Conservation (phyloP, 2,329 filamentous ascomycete genomes). For the Blastomyces emzantsi region DNA sequence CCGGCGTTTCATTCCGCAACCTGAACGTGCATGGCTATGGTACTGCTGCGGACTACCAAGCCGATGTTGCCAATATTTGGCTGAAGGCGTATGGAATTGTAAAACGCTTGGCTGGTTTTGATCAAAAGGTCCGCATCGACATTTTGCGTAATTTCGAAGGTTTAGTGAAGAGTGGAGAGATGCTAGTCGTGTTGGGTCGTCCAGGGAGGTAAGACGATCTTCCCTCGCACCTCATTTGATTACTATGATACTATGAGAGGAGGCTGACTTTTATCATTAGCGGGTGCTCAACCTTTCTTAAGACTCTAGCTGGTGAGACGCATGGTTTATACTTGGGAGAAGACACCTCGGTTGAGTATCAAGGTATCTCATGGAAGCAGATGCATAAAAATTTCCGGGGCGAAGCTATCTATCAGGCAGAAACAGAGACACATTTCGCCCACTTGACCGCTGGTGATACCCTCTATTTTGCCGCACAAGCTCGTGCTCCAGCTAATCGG, state of each 20-base stretch:
- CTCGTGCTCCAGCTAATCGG: conserved; percentile 70
- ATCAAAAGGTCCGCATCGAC: conserved; percentile 40
- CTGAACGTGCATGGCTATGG: conserved; percentile 34
- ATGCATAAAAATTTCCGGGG: conserved; percentile 58
- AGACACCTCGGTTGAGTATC: conserved; percentile 69
- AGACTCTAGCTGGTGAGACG: conserved; percentile 77
- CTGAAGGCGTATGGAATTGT: conserved; percentile 28
- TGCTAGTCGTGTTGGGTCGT: conserved; percentile 48
- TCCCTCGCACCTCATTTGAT: not conserved
- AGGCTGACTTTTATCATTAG: conserved; percentile 5
- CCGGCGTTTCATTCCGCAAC: conserved; percentile 34
- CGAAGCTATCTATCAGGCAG: conserved; percentile 77
- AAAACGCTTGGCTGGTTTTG: conserved; percentile 20
- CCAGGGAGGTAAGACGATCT: conserved; percentile 32
- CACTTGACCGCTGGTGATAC: conserved; percentile 84
- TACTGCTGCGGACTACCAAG: conserved; percentile 37
- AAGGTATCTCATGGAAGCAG: conserved; percentile 36
- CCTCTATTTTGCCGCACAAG: conserved; percentile 72
- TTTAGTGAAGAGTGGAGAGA: conserved; percentile 48
- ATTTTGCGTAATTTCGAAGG: conserved; percentile 59
- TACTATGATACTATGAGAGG: conserved; percentile 56
- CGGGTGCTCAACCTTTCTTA: conserved; percentile 70
- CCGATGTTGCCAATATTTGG: conserved; percentile 36
- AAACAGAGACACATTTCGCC: conserved; percentile 77
- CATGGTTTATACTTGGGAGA: conserved; percentile 68